Conservation (phyloP, 306 rosid genomes). For the Canavalia ensiformis region DNA sequence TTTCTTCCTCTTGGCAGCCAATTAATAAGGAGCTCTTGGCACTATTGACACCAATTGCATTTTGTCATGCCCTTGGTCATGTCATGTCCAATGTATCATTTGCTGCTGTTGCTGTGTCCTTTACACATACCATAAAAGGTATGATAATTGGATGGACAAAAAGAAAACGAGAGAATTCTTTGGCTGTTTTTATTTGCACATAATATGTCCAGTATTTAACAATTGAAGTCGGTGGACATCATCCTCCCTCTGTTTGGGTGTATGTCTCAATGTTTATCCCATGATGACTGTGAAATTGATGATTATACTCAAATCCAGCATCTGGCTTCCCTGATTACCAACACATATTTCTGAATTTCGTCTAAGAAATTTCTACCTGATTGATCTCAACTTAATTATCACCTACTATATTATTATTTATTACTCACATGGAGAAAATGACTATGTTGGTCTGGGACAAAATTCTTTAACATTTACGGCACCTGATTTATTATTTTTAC, state of each 20-base stretch:
- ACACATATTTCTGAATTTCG: too few relatives aligned
- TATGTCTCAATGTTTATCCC: too few relatives aligned
- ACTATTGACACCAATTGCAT: conserved; percentile 70
- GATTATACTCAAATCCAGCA: too few relatives aligned
- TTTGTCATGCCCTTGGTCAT: conserved; percentile 87
- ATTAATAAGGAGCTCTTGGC: conserved; percentile 68
- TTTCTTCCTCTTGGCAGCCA: conserved; percentile 51
- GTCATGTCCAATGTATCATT: conserved; percentile 86
- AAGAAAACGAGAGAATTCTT: conserved; percentile 2
- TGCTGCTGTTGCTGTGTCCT: conserved; percentile 88
- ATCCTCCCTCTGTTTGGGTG: neutral
- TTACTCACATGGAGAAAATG: too few relatives aligned
- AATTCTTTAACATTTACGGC: too few relatives aligned
- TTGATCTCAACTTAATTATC: too few relatives aligned
- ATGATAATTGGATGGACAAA: neutral
- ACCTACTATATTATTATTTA: too few relatives aligned
- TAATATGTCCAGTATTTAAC: neutral
- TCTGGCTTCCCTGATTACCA: too few relatives aligned
- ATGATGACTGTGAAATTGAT: too few relatives aligned
- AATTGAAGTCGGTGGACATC: neutral
- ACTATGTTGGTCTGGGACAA: too few relatives aligned
- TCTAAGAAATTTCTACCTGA: too few relatives aligned
- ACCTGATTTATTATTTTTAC: too few relatives aligned
- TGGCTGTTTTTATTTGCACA: neutral
- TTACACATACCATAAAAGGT: conserved; percentile 84